These are phyloP conservation scores for Draba incana DNA, from an alignment of 345 rosid genomes.

Conservation along the genomic window DNA sequence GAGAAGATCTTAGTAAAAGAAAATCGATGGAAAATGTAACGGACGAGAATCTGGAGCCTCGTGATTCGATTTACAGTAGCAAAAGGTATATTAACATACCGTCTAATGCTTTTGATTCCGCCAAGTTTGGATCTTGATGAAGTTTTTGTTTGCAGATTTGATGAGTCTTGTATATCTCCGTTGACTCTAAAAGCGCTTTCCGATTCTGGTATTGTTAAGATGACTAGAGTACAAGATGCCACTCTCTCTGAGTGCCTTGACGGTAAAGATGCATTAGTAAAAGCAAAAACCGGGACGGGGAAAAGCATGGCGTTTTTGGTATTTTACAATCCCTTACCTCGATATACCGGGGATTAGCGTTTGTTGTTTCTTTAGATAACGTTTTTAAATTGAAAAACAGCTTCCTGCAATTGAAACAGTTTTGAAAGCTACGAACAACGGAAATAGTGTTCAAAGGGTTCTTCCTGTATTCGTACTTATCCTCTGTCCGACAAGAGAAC, in stretches of 20 bases:
- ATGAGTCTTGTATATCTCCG: slow-evolving; percentile 81
- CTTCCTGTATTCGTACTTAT: slow-evolving; percentile 66
- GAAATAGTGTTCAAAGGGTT: slow-evolving; percentile 44
- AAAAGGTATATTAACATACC: slow-evolving; percentile 50
- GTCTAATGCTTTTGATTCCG: slow-evolving; percentile 9
- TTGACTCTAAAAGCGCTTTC: slow-evolving; percentile 76
- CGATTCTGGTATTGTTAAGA: slow-evolving; percentile 74
- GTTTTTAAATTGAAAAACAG: slow-evolving; percentile 69
- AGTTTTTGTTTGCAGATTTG: slow-evolving; percentile 56
- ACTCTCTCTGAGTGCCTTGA: slow-evolving; percentile 72
- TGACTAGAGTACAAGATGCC: slow-evolving; percentile 91
- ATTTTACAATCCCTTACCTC: slow-evolving; percentile 36
- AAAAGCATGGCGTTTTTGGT: slow-evolving; percentile 93
- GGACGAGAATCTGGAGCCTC: slow-evolving; percentile 39
- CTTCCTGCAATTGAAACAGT: slow-evolving; percentile 99
- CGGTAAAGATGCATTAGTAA: slow-evolving; percentile 89
- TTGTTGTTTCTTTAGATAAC: slow-evolving; percentile 39
- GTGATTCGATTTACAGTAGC: slow-evolving; percentile 57
- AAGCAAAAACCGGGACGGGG: slow-evolving; percentile 94
- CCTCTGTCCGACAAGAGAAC: slow-evolving; percentile 93
- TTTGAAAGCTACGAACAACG: slow-evolving; percentile 59
- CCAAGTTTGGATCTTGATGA: slow-evolving; percentile 12
- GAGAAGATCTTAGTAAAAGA: slow-evolving; percentile 58
- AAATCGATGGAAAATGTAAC: slow-evolving; percentile 47
- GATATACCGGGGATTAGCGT: slow-evolving; percentile 14